A percentile compares a stretch with the other conserved stretches of the same genome.
These are phyloP conservation scores for Petasospora fabianii DNA, from an alignment of 1,139 yeast species.

Conservation along the genomic window DNA sequence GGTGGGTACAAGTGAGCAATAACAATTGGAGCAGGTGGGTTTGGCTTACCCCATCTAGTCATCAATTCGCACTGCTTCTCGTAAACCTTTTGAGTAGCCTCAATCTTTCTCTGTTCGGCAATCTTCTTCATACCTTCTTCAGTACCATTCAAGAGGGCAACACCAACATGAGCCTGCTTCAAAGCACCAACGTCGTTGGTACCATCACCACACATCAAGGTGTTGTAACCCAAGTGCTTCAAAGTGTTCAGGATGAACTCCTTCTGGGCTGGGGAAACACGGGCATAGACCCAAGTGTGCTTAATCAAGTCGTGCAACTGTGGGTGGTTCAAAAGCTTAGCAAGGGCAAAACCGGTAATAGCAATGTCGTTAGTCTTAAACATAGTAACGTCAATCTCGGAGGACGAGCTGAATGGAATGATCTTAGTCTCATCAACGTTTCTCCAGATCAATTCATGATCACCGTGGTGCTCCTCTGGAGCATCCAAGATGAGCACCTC, in stretches of 20 bases:
- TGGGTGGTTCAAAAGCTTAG: constrained; percentile 55
- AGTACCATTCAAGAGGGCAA: constrained; percentile 94
- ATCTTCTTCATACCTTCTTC: constrained; percentile 90
- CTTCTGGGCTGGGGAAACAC: constrained; percentile 96
- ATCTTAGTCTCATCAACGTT: constrained; percentile 72
- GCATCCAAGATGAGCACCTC: constrained; percentile 85
- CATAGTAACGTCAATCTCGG: constrained; percentile 52
- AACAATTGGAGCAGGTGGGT: constrained; percentile 77
- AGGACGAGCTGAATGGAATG: constrained; percentile 64
- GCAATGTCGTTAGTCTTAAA: constrained; percentile 79
- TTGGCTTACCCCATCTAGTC: constrained; percentile 75
- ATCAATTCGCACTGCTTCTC: constrained; percentile 80
- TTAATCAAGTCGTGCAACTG: constrained; percentile 72
- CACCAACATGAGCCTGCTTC: constrained; percentile 97
- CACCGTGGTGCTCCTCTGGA: constrained; percentile 58
- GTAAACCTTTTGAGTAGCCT: constrained; percentile 64
- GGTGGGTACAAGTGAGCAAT: constrained; percentile 98
- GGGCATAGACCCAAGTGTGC: constrained; percentile 95
- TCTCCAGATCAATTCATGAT: constrained; percentile 75
- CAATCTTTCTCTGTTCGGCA: constrained; percentile 74
- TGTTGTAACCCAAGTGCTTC: constrained; percentile 85
- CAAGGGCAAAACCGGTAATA: constrained; percentile 88
- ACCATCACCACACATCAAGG: constrained; percentile 99
- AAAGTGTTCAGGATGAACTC: constrained; percentile 82
- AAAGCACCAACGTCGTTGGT: constrained; percentile 99